Percentiles rank a stretch among this genome's conserved stretches.
These are phyloP conservation scores for Paramyrothecium sp. DNA, from an alignment of 2,329 filamentous ascomycete species.

Conservation along the genomic window DNA sequence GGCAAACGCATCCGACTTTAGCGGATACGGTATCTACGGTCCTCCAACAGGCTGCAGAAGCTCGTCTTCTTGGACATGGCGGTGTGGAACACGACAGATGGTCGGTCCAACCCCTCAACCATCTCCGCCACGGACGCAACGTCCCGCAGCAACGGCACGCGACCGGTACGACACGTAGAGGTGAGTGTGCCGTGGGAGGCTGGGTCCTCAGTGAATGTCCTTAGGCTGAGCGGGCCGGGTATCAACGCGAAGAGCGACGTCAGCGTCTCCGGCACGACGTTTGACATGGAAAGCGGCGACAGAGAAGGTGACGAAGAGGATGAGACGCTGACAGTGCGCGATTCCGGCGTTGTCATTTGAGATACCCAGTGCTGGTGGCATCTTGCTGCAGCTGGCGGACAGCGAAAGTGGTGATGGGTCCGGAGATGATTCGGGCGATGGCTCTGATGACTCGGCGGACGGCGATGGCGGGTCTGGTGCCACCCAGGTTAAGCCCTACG, in stretches of 20 bases:
- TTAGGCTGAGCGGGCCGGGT: background rate
- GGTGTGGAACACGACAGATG: constrained; percentile 4
- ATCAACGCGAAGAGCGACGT: constrained; percentile 20
- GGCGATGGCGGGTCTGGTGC: background rate
- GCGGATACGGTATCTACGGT: background rate
- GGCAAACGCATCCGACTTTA: background rate
- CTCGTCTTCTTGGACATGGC: background rate
- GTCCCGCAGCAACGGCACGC: background rate
- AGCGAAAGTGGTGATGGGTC: background rate
- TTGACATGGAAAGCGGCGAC: constrained; percentile 10
- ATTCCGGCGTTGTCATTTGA: background rate
- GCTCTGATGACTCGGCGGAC: background rate
- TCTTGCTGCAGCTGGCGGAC: background rate
- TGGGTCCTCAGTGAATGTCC: background rate
- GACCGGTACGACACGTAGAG: constrained; percentile 2
- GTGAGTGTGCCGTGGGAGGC: background rate
- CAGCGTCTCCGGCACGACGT: constrained; percentile 4
- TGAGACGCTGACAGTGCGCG: background rate
- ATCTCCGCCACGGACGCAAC: background rate
- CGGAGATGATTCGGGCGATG: background rate
- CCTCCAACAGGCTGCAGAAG: background rate
- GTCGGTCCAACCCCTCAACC: constrained; percentile 3
- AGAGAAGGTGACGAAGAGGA: constrained; percentile 1
- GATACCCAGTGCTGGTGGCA: background rate
- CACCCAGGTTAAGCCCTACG: no score